These are phyloP conservation scores for Tetradesmus lagerheimii DNA, from an alignment of 139 green algal genomes.

Conservation along the genomic window DNA sequence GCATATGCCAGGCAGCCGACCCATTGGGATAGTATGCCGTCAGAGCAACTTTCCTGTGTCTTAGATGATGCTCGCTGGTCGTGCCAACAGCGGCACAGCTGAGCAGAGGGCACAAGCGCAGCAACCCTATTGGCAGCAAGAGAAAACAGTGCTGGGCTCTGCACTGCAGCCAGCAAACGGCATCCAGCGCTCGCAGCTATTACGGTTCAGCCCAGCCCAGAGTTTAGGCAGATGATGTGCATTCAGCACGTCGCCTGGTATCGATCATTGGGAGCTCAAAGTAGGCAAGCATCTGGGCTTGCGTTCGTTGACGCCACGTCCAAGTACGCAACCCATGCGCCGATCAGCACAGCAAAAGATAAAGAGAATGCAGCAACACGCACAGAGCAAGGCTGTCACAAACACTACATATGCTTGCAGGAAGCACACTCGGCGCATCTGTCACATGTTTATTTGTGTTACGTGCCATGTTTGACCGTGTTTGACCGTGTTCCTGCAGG, in stretches of 20 bases:
- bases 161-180: not conserved
- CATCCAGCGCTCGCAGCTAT: not conserved
- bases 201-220: not conserved
- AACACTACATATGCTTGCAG: not conserved
- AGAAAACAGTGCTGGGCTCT: not conserved
- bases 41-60: not conserved
- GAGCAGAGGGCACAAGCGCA: not conserved
- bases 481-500: slow-evolving; percentile 59
- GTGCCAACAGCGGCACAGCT: too few relatives aligned
- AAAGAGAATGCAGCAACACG: too few relatives aligned
- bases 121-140: not conserved
- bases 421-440: not conserved
- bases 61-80: not conserved
- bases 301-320: too few relatives aligned
- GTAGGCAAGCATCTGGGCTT: too few relatives aligned
- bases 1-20: not conserved
- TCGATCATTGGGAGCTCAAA: too few relatives aligned
- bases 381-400: too few relatives aligned
- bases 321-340: too few relatives aligned
- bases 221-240: not conserved
- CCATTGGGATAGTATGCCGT: not conserved
- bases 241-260: too few relatives aligned
- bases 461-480: not conserved
- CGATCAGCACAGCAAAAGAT: too few relatives aligned
- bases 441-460: not conserved